Conservation (phyloP, 805 yeast genomes). For the Metschnikowia continentalis region DNA sequence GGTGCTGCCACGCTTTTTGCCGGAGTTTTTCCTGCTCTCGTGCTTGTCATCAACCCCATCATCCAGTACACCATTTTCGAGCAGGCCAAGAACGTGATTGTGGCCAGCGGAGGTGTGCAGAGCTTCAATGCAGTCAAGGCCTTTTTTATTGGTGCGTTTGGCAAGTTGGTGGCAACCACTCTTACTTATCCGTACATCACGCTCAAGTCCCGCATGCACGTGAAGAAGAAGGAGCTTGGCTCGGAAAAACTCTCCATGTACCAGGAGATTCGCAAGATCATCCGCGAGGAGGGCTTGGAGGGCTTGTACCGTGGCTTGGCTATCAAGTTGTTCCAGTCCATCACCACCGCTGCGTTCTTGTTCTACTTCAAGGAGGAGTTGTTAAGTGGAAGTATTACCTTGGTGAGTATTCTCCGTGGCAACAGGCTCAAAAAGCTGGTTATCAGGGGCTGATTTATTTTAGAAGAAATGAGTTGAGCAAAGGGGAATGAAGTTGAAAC, state of each 20-base stretch:
- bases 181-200: slow-evolving; percentile 91
- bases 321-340: slow-evolving; percentile 78
- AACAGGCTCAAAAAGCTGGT: slow-evolving; percentile 4
- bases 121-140: slow-evolving; percentile 71
- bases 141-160: slow-evolving; percentile 81
- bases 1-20: slow-evolving; percentile 73
- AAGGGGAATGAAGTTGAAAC: too few species aligned
- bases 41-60: slow-evolving; percentile 82
- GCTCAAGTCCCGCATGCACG: slow-evolving; percentile 82
- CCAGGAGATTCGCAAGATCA: slow-evolving; percentile 53
- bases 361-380: slow-evolving; percentile 89
- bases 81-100: slow-evolving; percentile 67
- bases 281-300: slow-evolving; percentile 64
- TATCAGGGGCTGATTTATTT: background rate
- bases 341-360: slow-evolving; percentile 82
- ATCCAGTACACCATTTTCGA: slow-evolving; percentile 91
- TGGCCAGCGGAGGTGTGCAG: slow-evolving; percentile 46
- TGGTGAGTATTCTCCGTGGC: slow-evolving; percentile 41
- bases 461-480: too few species aligned
- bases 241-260: slow-evolving; percentile 35
- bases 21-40: slow-evolving; percentile 84
- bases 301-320: slow-evolving; percentile 80
- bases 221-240: slow-evolving; percentile 35
- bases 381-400: slow-evolving; percentile 51
- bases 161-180: slow-evolving; percentile 84